Conservation (phyloP, 306 rosid species). For the Pachyrhizus erosus region DNA sequence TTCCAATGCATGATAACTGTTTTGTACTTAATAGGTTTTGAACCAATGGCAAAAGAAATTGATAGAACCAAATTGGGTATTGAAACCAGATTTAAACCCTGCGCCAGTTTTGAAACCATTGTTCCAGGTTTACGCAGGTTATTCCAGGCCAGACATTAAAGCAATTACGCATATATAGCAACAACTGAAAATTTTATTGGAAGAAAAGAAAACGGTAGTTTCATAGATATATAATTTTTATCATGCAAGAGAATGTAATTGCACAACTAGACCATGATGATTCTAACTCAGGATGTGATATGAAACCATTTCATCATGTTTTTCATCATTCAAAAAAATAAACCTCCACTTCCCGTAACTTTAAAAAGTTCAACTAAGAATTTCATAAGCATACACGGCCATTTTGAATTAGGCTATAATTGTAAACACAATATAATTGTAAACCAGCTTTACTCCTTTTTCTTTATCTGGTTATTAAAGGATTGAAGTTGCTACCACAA, state of each 20-base stretch:
- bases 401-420: conserved; percentile 6
- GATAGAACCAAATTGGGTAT: too few relatives aligned
- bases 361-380: not conserved
- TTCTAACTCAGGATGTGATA: not conserved
- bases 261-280: not conserved
- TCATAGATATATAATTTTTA: not conserved
- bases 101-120: too few relatives aligned
- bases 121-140: not conserved
- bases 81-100: too few relatives aligned
- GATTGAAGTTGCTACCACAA: too few relatives aligned
- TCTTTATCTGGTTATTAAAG: too few relatives aligned
- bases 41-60: too few relatives aligned
- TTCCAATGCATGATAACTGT: too few relatives aligned
- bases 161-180: not conserved
- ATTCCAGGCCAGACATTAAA: not conserved
- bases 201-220: not conserved
- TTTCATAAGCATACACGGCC: not conserved
- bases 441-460: too few relatives aligned
- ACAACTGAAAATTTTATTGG: not conserved
- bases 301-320: conserved; percentile 3
- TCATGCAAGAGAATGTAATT: not conserved
- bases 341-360: not conserved
- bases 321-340: not conserved
- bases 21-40: too few relatives aligned
- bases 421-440: not conserved